A percentile compares a stretch with the other conserved stretches of the same genome.
Conservation (phyloP, 2,329 filamentous ascomycete species). For the Metarhizium sp. region DNA sequence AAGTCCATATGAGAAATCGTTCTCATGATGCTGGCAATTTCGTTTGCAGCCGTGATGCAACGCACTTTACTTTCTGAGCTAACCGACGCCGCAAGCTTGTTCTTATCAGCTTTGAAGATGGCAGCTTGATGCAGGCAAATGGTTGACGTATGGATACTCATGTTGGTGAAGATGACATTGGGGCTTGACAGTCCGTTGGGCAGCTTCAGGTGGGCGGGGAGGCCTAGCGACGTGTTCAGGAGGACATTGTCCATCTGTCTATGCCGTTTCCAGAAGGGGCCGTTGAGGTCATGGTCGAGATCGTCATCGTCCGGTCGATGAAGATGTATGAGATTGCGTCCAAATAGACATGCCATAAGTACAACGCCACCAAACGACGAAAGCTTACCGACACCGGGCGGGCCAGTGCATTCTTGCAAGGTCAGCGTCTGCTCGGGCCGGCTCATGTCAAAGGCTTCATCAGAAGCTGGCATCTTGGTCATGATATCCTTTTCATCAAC, state of each 20-base stretch:
- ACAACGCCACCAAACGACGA: slow-evolving; percentile 73
- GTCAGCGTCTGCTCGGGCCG: slow-evolving; percentile 62
- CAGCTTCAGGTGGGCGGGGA: slow-evolving; percentile 74
- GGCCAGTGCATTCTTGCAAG: slow-evolving; percentile 59
- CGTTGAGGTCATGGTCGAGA: slow-evolving; percentile 77
- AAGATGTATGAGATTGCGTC: slow-evolving; percentile 81
- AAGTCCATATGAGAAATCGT: slow-evolving; percentile 89
- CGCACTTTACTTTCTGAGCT: slow-evolving; percentile 85
- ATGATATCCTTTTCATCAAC: slow-evolving; percentile 87
- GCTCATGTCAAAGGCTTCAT: slow-evolving; percentile 77
- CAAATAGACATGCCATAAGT: slow-evolving; percentile 82
- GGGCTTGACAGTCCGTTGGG: slow-evolving; percentile 66
- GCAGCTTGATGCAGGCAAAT: slow-evolving; percentile 98
- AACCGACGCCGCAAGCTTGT: slow-evolving; percentile 66
- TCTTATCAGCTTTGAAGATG: slow-evolving; percentile 93
- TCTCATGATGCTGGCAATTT: slow-evolving; percentile 91
- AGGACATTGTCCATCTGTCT: slow-evolving; percentile 82
- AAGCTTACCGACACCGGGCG: slow-evolving; percentile 62
- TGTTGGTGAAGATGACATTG: slow-evolving; percentile 88
- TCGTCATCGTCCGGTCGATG: slow-evolving; percentile 79
- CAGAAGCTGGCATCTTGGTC: slow-evolving; percentile 74
- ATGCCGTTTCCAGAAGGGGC: slow-evolving; percentile 93
- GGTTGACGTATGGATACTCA: slow-evolving; percentile 92
- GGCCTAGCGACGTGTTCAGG: slow-evolving; percentile 72
- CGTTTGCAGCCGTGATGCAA: slow-evolving; percentile 86